phyloP scores from a whole-genome alignment of 2,329 filamentous ascomycete genomes.

The Alternaria tenuissima region DNA sequence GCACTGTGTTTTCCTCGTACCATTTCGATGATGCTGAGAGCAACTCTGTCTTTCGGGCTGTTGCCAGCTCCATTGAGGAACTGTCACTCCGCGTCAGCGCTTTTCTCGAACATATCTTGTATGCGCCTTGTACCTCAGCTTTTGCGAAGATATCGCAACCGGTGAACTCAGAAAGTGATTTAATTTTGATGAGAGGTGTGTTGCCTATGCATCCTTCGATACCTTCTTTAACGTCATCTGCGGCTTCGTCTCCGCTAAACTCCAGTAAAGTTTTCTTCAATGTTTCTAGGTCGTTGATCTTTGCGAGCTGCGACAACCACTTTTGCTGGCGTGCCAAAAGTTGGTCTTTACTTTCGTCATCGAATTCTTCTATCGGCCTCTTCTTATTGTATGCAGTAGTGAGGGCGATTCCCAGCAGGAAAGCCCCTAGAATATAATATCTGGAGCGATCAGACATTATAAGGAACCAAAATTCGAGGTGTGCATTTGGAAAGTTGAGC shows the following conservation, averaged over 20 bases:
- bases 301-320: conserved; percentile 30
- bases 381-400: conserved; percentile 55
- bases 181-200: conserved; percentile 87
- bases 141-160: conserved; percentile 92
- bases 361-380: conserved; percentile 28
- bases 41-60: conserved; percentile 94
- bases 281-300: conserved; percentile 33
- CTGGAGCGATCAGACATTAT: conserved; percentile 50
- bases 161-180: conserved; percentile 83
- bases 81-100: conserved; percentile 42
- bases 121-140: conserved; percentile 68
- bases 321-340: conserved; percentile 33
- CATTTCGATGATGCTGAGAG: conserved; percentile 82
- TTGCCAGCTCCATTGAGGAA: conserved; percentile 95
- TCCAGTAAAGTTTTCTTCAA: conserved; percentile 37
- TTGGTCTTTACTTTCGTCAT: conserved; percentile 21
- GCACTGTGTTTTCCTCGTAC: conserved; percentile 43
- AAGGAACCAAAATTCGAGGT: background rate
- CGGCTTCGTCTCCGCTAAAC: conserved; percentile 21
- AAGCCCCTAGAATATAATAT: conserved; percentile 74
- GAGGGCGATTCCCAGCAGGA: conserved; percentile 77
- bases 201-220: conserved; percentile 93
- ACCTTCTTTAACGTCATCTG: conserved; percentile 69
- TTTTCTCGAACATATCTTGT: background rate
- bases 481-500: conserved; percentile 10